Base-by-base conservation (phyloP, 805 yeast genomes). In the Pichia kluyveri region DNA sequence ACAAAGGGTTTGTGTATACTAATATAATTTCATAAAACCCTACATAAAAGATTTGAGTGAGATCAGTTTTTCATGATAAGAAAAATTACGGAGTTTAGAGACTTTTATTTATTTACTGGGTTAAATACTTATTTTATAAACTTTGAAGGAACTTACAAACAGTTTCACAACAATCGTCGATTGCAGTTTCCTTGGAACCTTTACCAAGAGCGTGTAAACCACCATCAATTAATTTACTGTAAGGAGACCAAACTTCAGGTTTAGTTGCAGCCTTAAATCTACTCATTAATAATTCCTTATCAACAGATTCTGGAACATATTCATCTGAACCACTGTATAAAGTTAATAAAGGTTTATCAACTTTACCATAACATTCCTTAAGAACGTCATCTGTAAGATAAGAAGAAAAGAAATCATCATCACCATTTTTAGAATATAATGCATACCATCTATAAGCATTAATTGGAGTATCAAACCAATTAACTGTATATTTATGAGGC, bases 381-480 rank as follows among this genome's bases (percentile, higher is more conserved):
- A 69, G 59, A 34, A 69, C 76, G 0, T 69, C 70, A 14, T 62
- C 70, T 0, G 73, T 55, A 44, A 86, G 63, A 63, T 86, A 88
- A 11, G 79, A 67, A 1, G 59, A 55, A 61, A 86, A 86, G 59
- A 47, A 86, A 65, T 87, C 96, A 59, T 87, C 96, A 56, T 82
- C 91, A 3, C 95, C 95, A 19, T 77, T 69, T 7, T 62, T 63
- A 10, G 68, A 61, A 30, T 72, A 63, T 40, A 87, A 65, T 0
- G 95, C 82, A 38, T 82, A 62, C 79, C 86, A 86, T 56, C 96
- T 72, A 54, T 80, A 75, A 0, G 89, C 91, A 38, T 76, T 73
- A 14, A 80, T 70, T 1, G 91, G 88, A 1, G 82, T 71, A n/a
- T 66, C 69, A 36, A 78, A 71, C 45, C 76, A 68, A 3, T 63